These are phyloP conservation scores for Aspergillus chevalieri DNA, from an alignment of 2,329 filamentous ascomycete genomes.

Conservation along the genomic window DNA sequence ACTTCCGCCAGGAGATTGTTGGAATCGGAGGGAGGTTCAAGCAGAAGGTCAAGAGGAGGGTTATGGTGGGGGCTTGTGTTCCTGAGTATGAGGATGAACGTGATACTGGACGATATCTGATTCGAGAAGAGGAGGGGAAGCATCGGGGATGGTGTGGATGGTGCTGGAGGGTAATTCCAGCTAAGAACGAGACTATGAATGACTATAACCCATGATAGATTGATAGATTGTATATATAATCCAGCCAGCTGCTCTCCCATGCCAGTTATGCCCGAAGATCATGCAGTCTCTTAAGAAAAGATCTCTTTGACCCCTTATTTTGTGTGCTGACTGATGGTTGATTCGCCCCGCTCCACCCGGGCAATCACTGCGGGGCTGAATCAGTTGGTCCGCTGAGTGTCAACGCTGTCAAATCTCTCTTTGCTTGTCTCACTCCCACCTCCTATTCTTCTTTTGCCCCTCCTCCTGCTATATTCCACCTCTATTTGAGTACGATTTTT, in stretches of 20 bases:
- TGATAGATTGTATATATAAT: background rate
- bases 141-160: constrained; percentile 85
- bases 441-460: constrained; percentile 3
- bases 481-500: background rate
- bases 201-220: background rate
- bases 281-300: no score
- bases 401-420: constrained; percentile 13
- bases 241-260: no score
- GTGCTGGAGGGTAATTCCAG: constrained; percentile 73
- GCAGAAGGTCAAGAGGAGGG: constrained; percentile 76
- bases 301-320: no score
- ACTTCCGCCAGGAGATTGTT: constrained; percentile 80
- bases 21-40: constrained; percentile 85
- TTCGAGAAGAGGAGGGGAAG: constrained; percentile 61
- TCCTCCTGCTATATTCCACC: background rate
- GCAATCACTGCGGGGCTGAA: background rate
- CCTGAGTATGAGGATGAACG: constrained; percentile 79
- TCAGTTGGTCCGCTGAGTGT: no score
- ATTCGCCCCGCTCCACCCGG: no score
- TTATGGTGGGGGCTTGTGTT: constrained; percentile 75
- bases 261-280: no score
- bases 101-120: constrained; percentile 58
- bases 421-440: constrained; percentile 3
- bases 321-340: no score
- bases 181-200: constrained; percentile 40